phyloP scores from a whole-genome alignment of 108 stramenopile species.

The Cyclostephanos tholiformis region DNA sequence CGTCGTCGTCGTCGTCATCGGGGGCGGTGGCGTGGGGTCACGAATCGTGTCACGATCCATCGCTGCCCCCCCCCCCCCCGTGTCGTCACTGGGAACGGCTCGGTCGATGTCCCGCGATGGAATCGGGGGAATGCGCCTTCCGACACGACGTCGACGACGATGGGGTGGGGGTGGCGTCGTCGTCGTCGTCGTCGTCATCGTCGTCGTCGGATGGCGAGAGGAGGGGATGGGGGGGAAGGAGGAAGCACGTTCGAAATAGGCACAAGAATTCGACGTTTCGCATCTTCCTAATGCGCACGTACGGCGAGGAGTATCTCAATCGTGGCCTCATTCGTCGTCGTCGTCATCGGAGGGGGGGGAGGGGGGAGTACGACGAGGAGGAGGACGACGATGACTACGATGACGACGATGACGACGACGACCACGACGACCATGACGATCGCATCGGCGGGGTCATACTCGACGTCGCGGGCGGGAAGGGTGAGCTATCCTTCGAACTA shows the following conservation, averaged over 20 bases:
- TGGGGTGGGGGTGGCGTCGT: no score
- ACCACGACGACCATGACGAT: neutral
- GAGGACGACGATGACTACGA: no score
- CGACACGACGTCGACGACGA: constrained; percentile 5
- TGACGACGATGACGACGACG: no score
- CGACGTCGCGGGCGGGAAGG: constrained; percentile 52
- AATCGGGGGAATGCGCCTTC: constrained; percentile 34
- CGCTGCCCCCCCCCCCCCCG: constrained; percentile 27
- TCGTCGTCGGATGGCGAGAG: constrained; percentile 8
- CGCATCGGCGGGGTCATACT: constrained; percentile 10
- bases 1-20: neutral
- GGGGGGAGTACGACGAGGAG: no score
- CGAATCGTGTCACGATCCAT: constrained; percentile 15
- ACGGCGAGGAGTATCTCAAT: constrained; percentile 37
- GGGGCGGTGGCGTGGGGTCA: constrained; percentile 30
- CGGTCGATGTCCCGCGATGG: constrained; percentile 33
- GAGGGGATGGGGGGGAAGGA: constrained; percentile 33
- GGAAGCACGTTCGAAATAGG: constrained; percentile 33
- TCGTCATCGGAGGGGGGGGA: no score
- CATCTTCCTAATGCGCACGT: constrained; percentile 46
- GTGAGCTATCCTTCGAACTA: constrained; percentile 44
- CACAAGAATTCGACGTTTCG: constrained; percentile 49
- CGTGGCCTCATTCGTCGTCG: no score
- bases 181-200: no score
- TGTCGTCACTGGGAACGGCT: constrained; percentile 44